Base-by-base conservation (phyloP, 495 filamentous ascomycete species). In the Xylaria cubensis region DNA sequence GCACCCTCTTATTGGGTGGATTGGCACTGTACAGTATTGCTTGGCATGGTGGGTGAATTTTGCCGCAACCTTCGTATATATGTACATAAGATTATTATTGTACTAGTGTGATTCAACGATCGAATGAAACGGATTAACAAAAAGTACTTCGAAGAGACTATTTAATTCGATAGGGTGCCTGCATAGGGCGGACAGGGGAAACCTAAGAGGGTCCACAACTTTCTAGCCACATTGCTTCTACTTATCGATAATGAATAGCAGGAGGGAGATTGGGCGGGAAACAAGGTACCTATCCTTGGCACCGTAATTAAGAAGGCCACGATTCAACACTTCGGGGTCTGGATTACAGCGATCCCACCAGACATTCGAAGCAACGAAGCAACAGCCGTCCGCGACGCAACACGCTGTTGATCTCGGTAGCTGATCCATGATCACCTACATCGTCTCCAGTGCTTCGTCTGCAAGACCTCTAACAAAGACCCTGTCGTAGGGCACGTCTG, bases 221-320 rank as follows among this genome's bases (percentile, higher is more conserved):
- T 67, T 67, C 55, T 64, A 64, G 69, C 44, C 69, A 71, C 58
- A 68, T 63, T 66, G 58, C 53, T 53, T 59, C 9, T 58, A 32
- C 63, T 75, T 75, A 75, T 75, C 73, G 73, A 72, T 72, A 72
- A 53, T 42, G 29, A 5, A 19, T 32, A 3, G 10, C 12, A 13
- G 36, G 34, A 15, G 41, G 39, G 39, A 53, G 17, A 36, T 8
- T 9, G 46, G 64, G 44, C 3, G 17, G 50, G 15, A 51, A n/a
- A 3, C 15, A 46, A 46, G 41, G 68, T 72, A 67, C 58, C 58
- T 67, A 70, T 53, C 44, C 72, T 74, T 70, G 70, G 70, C 71
- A 68, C 53, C 69, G 71, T 71, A 77, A 74, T 75, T 75, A 70
- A 73, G 76, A 77, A 79, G 75, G 75, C 73, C 77, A 79, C 77